Percentiles rank a stretch among this genome's conserved stretches.
Evolutionary conservation across 805 yeast species (phyloP).

Genomic region (Metschnikowia lochheadii): DNA sequence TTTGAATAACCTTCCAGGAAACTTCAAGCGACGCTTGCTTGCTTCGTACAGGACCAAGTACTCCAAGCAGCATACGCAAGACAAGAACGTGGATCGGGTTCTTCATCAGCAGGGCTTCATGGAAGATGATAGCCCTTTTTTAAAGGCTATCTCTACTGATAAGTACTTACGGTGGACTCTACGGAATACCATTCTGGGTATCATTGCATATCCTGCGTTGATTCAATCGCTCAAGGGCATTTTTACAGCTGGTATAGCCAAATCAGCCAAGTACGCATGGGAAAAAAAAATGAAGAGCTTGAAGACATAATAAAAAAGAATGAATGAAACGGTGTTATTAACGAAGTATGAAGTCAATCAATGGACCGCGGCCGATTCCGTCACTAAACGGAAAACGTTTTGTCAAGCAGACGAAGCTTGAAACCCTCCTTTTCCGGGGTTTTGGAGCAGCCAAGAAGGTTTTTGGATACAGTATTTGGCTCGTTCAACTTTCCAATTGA

Average conservation of each 20-base stretch:
- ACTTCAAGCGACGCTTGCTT: constrained; percentile 10
- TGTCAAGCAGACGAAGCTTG: constrained; percentile 5
- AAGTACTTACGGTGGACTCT: constrained; percentile 31
- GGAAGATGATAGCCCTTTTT: constrained; percentile 21
- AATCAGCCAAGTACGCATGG: constrained; percentile 68
- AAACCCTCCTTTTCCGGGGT: neutral
- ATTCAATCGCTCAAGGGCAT: constrained; percentile 80
- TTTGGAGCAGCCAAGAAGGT: constrained; percentile 2
- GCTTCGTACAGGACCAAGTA: constrained; percentile 9
- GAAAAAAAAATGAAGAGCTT: constrained; percentile 50
- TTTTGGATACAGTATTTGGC: neutral
- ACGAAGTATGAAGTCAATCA: no score
- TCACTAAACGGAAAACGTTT: neutral
- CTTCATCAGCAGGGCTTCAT: neutral
- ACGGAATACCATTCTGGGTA: constrained; percentile 29
- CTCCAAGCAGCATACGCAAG: neutral
- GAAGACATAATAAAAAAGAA: neutral
- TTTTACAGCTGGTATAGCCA: constrained; percentile 77
- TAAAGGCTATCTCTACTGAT: constrained; percentile 42
- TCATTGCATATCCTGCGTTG: constrained; percentile 63
- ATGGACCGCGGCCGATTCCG: neutral
- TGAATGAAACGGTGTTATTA: no score
- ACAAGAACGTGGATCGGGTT: neutral
- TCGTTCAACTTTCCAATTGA: neutral
- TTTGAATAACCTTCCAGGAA: constrained; percentile 10